phyloP scores from a whole-genome alignment of 345 rosid species.

The Lenwebbia sp. region DNA sequence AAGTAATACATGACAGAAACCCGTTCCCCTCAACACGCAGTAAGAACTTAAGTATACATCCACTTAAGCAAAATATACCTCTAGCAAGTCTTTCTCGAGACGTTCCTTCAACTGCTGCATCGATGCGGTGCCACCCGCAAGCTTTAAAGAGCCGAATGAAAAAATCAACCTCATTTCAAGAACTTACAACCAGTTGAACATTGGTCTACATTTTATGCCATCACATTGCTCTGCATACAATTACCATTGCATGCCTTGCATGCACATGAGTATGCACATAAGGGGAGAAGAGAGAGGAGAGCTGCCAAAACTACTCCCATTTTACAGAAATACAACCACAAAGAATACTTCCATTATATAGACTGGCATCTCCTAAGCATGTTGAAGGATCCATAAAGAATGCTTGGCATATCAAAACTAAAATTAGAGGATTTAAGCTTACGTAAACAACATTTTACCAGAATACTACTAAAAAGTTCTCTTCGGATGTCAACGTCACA shows the following conservation, averaged over 20 bases:
- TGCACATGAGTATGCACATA: not conserved
- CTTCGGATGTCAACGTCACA: conserved; percentile 95
- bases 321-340: not conserved
- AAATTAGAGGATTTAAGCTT: not conserved
- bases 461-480: conserved; percentile 83
- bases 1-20: not conserved
- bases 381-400: not conserved
- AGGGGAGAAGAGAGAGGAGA: not conserved
- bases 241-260: not conserved
- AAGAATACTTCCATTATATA: not conserved
- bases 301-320: not conserved
- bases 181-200: not conserved
- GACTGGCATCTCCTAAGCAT: not conserved
- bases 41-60: not conserved
- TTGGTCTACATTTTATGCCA: not conserved
- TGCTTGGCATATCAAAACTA: not conserved
- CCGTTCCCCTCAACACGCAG: not conserved
- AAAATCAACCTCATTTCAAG: not conserved
- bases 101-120: conserved; percentile 99
- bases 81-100: conserved; percentile 92
- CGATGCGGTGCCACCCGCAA: conserved; percentile 98
- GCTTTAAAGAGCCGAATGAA: conserved; percentile 30
- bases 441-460: conserved; percentile 36
- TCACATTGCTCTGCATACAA: not conserved
- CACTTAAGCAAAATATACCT: conserved; percentile 30